Conservation (phyloP, 176 grass and related monocot species). For the Zoysia pacifica region DNA sequence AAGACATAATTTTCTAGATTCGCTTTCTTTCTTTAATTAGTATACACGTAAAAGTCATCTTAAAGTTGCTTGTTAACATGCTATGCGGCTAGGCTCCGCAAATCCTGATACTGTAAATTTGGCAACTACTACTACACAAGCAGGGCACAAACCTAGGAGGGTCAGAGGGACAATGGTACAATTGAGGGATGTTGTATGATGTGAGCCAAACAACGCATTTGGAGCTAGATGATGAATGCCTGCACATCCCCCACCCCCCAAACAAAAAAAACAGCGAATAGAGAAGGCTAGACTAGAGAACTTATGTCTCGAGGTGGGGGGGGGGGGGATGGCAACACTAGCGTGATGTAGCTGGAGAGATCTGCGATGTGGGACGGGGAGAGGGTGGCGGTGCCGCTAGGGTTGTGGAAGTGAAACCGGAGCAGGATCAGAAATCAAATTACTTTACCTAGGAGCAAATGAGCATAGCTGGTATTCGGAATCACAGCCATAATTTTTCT, state of each 20-base stretch:
- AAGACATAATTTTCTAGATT: not conserved
- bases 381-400: too few relatives aligned
- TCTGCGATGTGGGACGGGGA: too few relatives aligned
- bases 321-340: too few relatives aligned
- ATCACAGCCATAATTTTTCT: not conserved
- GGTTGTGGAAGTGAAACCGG: not conserved
- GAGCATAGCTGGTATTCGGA: not conserved
- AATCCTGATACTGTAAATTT: not conserved
- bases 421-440: conserved; percentile 29
- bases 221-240: not conserved
- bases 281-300: too few relatives aligned
- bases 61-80: not conserved
- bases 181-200: not conserved
- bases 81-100: not conserved
- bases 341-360: too few relatives aligned
- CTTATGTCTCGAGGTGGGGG: too few relatives aligned
- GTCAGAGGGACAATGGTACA: not conserved
- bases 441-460: not conserved
- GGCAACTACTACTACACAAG: not conserved
- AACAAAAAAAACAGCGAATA: too few relatives aligned
- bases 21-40: not conserved
- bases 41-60: conserved; percentile 4
- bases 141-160: not conserved
- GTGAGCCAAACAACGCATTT: not conserved
- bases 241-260: too few relatives aligned